Conservation (phyloP, 2,329 filamentous ascomycete species). For the Zymoseptoria crescenta region DNA sequence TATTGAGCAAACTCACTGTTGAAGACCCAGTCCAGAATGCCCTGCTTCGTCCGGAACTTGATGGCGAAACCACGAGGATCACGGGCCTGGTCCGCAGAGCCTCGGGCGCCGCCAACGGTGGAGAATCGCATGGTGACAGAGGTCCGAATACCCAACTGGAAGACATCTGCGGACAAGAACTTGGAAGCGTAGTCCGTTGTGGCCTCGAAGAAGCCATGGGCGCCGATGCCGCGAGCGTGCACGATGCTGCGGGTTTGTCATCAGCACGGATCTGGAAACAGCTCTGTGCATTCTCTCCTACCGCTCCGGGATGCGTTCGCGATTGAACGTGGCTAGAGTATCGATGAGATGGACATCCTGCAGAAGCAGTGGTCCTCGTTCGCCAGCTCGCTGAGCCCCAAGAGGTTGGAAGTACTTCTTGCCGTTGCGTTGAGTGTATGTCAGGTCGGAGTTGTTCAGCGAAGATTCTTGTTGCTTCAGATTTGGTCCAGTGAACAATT, state of each 20-base stretch:
- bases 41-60: constrained; percentile 44
- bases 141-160: constrained; percentile 61
- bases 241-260: constrained; percentile 39
- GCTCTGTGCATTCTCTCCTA: constrained; percentile 21
- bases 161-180: constrained; percentile 44
- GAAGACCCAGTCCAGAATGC: constrained; percentile 21
- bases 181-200: constrained; percentile 35
- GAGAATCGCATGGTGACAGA: constrained; percentile 68
- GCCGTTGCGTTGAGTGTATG: constrained; percentile 25
- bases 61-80: constrained; percentile 44
- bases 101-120: constrained; percentile 70
- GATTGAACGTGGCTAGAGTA: constrained; percentile 59
- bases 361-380: constrained; percentile 50
- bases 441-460: constrained; percentile 25
- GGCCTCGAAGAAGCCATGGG: constrained; percentile 48
- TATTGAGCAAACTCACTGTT: background rate
- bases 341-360: constrained; percentile 61
- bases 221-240: constrained; percentile 56
- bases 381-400: constrained; percentile 41
- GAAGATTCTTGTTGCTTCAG: constrained; percentile 18
- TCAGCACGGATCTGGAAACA: too few relatives aligned
- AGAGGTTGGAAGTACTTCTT: constrained; percentile 24
- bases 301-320: constrained; percentile 58
- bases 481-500: constrained; percentile 23
- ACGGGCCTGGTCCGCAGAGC: constrained; percentile 52